Conservation (phyloP, 305 asterid genomes). For the Fraxinus xanthoxyloides region DNA sequence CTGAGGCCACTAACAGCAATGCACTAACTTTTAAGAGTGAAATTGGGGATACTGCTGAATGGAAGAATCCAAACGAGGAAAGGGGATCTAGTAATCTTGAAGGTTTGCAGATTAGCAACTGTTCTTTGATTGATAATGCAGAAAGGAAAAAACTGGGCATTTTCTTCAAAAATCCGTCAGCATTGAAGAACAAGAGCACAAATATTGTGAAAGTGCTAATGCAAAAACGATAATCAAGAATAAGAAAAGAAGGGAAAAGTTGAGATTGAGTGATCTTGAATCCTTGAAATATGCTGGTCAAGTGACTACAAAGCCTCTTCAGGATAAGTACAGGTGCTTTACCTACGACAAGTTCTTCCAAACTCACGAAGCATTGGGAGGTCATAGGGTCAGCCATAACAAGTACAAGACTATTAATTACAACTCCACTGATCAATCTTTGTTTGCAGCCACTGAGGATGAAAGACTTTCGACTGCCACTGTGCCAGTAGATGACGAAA, state of each 20-base stretch:
- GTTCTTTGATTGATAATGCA: no score
- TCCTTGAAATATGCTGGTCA: neutral
- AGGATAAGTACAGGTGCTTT: neutral
- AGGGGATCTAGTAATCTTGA: neutral
- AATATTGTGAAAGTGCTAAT: neutral
- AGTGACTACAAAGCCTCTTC: neutral
- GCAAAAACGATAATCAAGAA: neutral
- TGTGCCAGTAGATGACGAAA: neutral
- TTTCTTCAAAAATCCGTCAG: neutral
- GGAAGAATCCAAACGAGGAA: neutral
- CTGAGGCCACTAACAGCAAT: neutral
- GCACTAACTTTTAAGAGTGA: neutral
- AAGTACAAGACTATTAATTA: constrained; percentile 14
- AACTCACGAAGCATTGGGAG: neutral
- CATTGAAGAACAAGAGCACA: neutral
- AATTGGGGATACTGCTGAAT: neutral
- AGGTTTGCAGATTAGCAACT: neutral
- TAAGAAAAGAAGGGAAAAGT: neutral
- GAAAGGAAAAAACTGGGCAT: neutral
- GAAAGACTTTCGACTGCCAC: neutral
- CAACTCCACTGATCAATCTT: neutral
- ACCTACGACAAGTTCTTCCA: neutral
- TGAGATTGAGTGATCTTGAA: neutral
- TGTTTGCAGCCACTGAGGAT: neutral
- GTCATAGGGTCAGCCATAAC: constrained; percentile 47